Conservation (phyloP, 148 eudicot species). For the Vaccinium vitisidaea region DNA sequence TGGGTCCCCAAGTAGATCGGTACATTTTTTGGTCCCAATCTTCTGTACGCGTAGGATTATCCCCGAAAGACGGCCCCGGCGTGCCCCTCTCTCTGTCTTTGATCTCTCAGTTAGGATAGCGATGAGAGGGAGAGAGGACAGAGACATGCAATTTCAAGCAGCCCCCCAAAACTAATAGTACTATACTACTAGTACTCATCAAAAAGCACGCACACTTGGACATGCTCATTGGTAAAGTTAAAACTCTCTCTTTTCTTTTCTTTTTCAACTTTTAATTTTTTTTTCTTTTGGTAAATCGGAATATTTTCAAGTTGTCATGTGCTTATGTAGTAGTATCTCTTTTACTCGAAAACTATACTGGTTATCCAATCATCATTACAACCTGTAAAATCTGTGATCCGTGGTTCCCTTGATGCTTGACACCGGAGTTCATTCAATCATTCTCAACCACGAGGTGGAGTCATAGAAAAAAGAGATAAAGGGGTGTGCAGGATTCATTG, state of each 20-base stretch:
- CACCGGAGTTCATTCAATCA: constrained; percentile 24
- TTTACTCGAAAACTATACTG: background rate
- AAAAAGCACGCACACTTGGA: background rate
- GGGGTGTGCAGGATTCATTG: background rate
- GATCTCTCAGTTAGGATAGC: background rate
- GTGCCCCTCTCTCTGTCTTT: background rate
- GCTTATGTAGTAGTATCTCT: background rate
- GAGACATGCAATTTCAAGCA: background rate
- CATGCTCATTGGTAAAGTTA: background rate
- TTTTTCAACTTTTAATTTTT: background rate
- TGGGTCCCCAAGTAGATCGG: too few relatives aligned
- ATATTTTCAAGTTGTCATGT: background rate
- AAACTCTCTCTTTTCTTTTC: background rate
- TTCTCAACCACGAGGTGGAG: constrained; percentile 21
- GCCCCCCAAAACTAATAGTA: too few relatives aligned
- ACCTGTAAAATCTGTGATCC: constrained; percentile 23
- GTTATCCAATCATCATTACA: constrained; percentile 16
- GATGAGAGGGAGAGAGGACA: background rate
- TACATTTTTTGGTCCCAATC: too few relatives aligned
- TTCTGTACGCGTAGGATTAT: too few relatives aligned
- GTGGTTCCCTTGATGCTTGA: constrained; percentile 42
- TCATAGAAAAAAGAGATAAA: constrained; percentile 13
- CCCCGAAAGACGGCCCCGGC: too few relatives aligned
- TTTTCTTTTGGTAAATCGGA: too few relatives aligned
- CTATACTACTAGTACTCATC: too few relatives aligned